A percentile compares a stretch with the other conserved stretches of the same genome.
phyloP scores from a whole-genome alignment of 1,139 yeast species.

The Taphrina confusa region DNA sequence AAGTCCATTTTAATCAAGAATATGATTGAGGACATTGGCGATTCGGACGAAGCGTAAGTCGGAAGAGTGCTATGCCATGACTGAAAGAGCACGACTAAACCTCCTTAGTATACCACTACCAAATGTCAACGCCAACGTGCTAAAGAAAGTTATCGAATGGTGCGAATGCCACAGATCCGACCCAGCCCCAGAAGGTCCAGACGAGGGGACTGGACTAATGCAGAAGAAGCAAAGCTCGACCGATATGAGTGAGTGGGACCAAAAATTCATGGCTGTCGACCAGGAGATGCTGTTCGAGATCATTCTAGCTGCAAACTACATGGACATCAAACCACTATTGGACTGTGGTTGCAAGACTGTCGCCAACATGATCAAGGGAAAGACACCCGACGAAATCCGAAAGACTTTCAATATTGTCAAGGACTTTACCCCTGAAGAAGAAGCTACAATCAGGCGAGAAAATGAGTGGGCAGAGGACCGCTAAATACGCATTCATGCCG shows the following conservation, averaged over 20 bases:
- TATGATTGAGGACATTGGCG: conserved; percentile 78
- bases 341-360: conserved; percentile 97
- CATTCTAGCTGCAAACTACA: conserved; percentile 85
- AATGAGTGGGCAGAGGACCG: conserved; percentile 95
- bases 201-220: conserved; percentile 39
- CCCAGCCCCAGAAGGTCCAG: conserved; percentile 36
- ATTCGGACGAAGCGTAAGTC: conserved; percentile 45
- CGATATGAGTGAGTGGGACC: conserved; percentile 89
- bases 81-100: conserved; percentile 50
- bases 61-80: conserved; percentile 41
- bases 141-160: conserved; percentile 93
- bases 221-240: conserved; percentile 50
- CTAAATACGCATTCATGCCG: too few species aligned
- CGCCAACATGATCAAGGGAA: conserved; percentile 96
- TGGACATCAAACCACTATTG: conserved; percentile 87
- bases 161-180: conserved; percentile 94
- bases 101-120: conserved; percentile 74
- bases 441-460: conserved; percentile 85
- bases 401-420: conserved; percentile 90
- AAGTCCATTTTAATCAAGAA: conserved; percentile 85
- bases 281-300: conserved; percentile 98
- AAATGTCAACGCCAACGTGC: conserved; percentile 58
- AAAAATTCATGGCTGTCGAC: conserved; percentile 90
- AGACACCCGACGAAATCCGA: conserved; percentile 94
- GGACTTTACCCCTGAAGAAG: conserved; percentile 97